Base-by-base conservation (phyloP, 257 asterid genomes). In the Rauvolfia tetraphylla region DNA sequence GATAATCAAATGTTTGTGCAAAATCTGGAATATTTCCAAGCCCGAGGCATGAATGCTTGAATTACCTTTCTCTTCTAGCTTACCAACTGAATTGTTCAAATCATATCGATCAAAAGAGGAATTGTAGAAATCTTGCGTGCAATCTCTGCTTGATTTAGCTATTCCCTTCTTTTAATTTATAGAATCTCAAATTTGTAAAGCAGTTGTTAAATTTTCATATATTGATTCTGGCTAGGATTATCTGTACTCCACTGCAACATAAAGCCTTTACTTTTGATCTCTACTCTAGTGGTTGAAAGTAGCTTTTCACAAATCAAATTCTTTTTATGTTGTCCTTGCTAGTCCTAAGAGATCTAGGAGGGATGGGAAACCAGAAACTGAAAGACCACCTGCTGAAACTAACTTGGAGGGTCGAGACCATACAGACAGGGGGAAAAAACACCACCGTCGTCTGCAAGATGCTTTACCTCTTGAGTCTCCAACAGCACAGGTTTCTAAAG, bases 261-360 rank as follows among this genome's bases (percentile, higher is more conserved):
- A 12, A 65, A 49, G 36, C 29, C 27, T 63, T 41, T 76, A 29
- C 48, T 14, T 22, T 34, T 31, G 18, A 75, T 75, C 12, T 68
- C 6, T 17, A 27, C 25, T 65, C 20, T 31, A 33, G 51, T 27
- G 9, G 13, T 11, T 41, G 51, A 67, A 42, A 12, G 27, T 22
- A 34, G 15, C 18, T 31, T 34, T 67, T 25, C 36, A 33, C 11
- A 31, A n/a, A 23, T 20, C 69, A 61, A 58, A 18, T 42, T 7
- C 4, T 76, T 83, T 59, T 76, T 38, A 4, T 73, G 46, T 74
- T 77, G 61, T 15, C 83, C 49, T 71, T 80, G 53, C 51, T 79
- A 94, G 99, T 87, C 98, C 96, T 49, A 95, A 92, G 90, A 90
- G 96, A 87, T 91, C 86, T 71, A 85, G 96, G 85, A 85, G 91